These are phyloP conservation scores for Oxyria digyna DNA, from an alignment of 148 eudicot species.

Conservation along the genomic window DNA sequence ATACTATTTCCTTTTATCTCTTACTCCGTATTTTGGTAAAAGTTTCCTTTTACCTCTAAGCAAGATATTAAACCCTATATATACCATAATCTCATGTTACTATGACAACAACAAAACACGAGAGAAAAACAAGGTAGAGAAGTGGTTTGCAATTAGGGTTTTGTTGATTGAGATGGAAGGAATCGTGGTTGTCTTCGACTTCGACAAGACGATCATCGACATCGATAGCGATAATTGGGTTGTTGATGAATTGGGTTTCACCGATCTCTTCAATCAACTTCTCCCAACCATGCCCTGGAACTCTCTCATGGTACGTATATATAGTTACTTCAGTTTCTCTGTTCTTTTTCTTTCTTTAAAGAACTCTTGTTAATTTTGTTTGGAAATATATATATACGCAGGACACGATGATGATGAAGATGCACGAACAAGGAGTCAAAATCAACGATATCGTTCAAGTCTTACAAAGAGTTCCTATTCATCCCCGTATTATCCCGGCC, in stretches of 20 bases:
- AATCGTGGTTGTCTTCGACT: slow-evolving; percentile 65
- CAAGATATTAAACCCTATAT: too few relatives aligned
- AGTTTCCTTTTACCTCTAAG: too few relatives aligned
- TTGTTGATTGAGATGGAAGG: slow-evolving; percentile 30
- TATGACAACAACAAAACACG: neutral
- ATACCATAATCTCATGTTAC: neutral
- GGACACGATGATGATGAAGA: slow-evolving; percentile 77
- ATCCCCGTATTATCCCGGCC: slow-evolving; percentile 54
- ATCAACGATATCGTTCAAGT: slow-evolving; percentile 42
- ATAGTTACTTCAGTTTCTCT: neutral
- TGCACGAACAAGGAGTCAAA: slow-evolving; percentile 58
- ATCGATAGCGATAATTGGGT: slow-evolving; percentile 86
- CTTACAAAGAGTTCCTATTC: slow-evolving; percentile 42
- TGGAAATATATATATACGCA: slow-evolving; percentile 18
- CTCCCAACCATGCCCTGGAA: slow-evolving; percentile 94
- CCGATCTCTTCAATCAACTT: slow-evolving; percentile 58
- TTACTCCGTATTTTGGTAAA: too few relatives aligned
- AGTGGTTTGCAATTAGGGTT: neutral
- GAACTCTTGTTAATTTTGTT: neutral
- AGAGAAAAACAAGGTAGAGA: neutral
- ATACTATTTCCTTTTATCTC: too few relatives aligned
- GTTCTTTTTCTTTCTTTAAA: too few relatives aligned
- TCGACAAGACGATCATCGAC: slow-evolving; percentile 87
- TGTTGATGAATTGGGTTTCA: slow-evolving; percentile 52
- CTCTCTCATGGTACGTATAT: slow-evolving; percentile 54